Evolutionary conservation across 2,329 filamentous ascomycete genomes (phyloP), one percentile per base, ranked within the genome.

Genomic region (Trichoderma semiorbis): DNA sequence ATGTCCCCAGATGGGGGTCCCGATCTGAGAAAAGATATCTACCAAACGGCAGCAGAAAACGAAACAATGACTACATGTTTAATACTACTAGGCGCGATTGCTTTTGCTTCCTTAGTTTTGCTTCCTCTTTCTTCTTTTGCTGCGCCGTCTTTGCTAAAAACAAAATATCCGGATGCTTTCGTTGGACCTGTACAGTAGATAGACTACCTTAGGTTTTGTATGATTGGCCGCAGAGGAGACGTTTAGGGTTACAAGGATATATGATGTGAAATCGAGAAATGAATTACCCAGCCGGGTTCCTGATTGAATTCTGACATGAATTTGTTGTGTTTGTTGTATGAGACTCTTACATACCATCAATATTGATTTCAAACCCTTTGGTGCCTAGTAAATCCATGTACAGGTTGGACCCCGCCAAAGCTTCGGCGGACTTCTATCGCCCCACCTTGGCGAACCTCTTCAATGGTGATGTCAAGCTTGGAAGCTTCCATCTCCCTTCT

Each of bases 391-490:
- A 30, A 18, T 43, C 58, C 26, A 24, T 32, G 61, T 21, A 50
- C 43, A 61, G 55, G 50, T 11, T 11, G 11, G 28, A 43, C 70
- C 64, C 64, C 70, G 70, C 70, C 58, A 69, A 55, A 69, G 57
- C 64, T 72, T 72, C 70, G 64, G 65, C 36, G 34, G 50, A 57
- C 55, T 69, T 65, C 66, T 61, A 30, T 69, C 43, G 63, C 71
- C 69, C 71, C 71, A 68, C 71, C 66, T 72, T 36, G 18, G 55
- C 64, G 32, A 47, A 57, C 26, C 65, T 57, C 36, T 30, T 28
- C n/a, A 53, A 53, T n/a, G 58, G 58, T 50, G n/a, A 50, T 47
- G 34, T 32, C n/a, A 53, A 53, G 16, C 30, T 58, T n/a, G 21
- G 57, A 62, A 69, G 47, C 26, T 55, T 69, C 36, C 36, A 39